These are phyloP conservation scores for Lactarius quietus DNA, from an alignment of 768 basidiomycete species.

Conservation along the genomic window DNA sequence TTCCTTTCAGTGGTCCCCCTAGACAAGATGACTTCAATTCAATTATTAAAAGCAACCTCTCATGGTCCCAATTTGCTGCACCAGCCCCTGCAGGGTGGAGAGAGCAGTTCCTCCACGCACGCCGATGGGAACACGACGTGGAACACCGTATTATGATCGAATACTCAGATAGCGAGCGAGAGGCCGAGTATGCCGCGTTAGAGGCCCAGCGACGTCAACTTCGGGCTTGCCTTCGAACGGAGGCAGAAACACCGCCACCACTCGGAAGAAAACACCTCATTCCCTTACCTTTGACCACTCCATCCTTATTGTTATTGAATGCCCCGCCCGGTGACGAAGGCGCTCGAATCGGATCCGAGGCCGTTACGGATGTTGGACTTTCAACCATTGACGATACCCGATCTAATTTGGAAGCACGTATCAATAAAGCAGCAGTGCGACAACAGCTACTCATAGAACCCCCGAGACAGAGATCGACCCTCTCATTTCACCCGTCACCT, in stretches of 20 bases:
- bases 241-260: background rate
- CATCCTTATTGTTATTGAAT: background rate
- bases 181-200: conserved; percentile 9
- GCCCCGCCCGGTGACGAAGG: background rate
- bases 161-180: conserved; percentile 13
- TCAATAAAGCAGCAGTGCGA: background rate
- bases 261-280: conserved; percentile 10
- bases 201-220: conserved; percentile 14
- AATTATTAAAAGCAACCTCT: conserved; percentile 14
- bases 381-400: background rate
- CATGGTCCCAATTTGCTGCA: conserved; percentile 20
- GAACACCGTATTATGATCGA: conserved; percentile 9
- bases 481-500: background rate
- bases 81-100: conserved; percentile 19
- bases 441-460: background rate
- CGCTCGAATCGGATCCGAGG: background rate
- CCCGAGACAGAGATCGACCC: background rate
- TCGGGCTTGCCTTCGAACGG: background rate
- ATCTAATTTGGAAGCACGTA: background rate
- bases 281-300: background rate
- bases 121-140: conserved; percentile 8
- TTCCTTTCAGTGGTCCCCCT: conserved; percentile 13
- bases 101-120: conserved; percentile 11
- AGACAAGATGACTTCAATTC: conserved; percentile 14
- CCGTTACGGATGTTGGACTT: background rate